Evolutionary conservation across 495 filamentous ascomycete genomes (phyloP), one percentile per base, ranked within the genome.

Genomic region (Aspergillus kassunensis): DNA sequence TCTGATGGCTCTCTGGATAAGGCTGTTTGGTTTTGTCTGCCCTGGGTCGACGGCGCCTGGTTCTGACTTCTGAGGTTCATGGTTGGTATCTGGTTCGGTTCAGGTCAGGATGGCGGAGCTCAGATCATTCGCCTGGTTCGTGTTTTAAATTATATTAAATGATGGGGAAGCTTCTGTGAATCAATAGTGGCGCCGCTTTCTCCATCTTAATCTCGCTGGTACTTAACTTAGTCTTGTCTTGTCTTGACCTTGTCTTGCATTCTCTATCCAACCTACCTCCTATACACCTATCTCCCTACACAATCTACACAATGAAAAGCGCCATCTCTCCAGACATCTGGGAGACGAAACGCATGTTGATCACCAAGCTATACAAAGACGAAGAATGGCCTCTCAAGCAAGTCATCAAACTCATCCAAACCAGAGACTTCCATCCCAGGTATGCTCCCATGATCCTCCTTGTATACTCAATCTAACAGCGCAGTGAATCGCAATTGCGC

Each of bases 371-470:
- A 1, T 57, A 57, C 45, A 44, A 50, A 24, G 55, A 57, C 9
- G 55, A 57, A 13, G 49, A 57, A 41, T 57, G 55, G 55, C 55
- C 55, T 4, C 44, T 57, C 11, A 57, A 57, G 40, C 55, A 57
- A 20, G 55, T 57, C 31, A 53, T 57, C 37, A 57, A 50, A 44
- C 19, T 36, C 16, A 18, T 57, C 13, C 50, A 49, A 23, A 44
- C 49, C 6, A 21, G 41, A 2, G 50, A 44, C 16, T 57, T 57
- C 9, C 49, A 50, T 10, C 55, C 55, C 0, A 57, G 55, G 55
- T 53, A 45, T 13, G 18, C 33, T 3, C 40, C 8, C 2, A n/a
- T 6, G 6, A 7, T 7, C 3, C 24, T 43, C 13, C 5, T 18
- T 12, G 8, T 10, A 7, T 36, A 24, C 9, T 15, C n/a, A 41